Evolutionary conservation across 1,139 yeast species (phyloP), one percentile per base, ranked within the genome.

Genomic region (Hansenula lynferdii): DNA sequence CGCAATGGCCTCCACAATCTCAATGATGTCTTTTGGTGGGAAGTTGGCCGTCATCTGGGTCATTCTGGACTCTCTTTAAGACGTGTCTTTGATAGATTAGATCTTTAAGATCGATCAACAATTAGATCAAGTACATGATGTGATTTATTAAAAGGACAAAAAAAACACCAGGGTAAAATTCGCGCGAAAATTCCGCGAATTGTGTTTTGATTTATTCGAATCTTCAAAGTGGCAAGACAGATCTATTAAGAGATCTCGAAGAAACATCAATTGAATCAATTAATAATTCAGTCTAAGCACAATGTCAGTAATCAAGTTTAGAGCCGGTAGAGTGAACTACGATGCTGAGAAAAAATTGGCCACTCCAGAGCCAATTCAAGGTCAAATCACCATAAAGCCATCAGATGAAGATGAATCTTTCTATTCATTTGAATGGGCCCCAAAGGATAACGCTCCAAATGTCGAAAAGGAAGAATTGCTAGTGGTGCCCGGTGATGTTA

Each of bases 401-500:
- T 78, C 62, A 25, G 62, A 55, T 23, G 70, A 64, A 34, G 68
- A 63, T 14, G 57, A 62, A 43, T 71, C 77, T 28, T 70, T 80
- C 48, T 74, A 71, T 57, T 72, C 77, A 27, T 75, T 80, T 47
- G 66, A 64, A 43, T 81, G 89, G 89, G 66, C 62, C 28, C 80
- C 86, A 19, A 64, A 76, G 31, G 80, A 74, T 30, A 48, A 42
- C 28, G 41, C 38, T 2, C 59, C 59, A 3, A 62, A 57, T 32
- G 58, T 72, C 16, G 80, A 74, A 40, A 68, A 70, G 31, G 85
- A 83, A 41, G 94, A 85, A 51, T 69, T 89, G 49, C 72, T 89
- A 50, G 75, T 92, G 39, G 83, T 92, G 50, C 96, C 97, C 0
- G 97, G 97, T 3, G 97, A 92, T 57, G 95, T 90, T 31, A 77